These are phyloP conservation scores for Boletus rex-veris DNA, from an alignment of 768 basidiomycete species.

Conservation along the genomic window DNA sequence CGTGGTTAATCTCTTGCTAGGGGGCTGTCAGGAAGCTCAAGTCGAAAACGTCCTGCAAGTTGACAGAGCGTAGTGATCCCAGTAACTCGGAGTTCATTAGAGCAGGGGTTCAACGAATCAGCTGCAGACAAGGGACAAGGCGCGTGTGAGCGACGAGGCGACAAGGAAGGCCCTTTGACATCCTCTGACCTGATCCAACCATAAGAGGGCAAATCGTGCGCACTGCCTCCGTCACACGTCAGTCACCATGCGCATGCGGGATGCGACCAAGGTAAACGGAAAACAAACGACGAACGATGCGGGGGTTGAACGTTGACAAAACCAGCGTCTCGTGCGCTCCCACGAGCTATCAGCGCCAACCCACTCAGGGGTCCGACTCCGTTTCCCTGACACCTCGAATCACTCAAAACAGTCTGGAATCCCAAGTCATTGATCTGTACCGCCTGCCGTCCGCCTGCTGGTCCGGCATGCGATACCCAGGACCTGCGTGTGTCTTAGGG, in stretches of 20 bases:
- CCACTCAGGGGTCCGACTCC: slow-evolving; percentile 31
- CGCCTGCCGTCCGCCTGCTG: slow-evolving; percentile 32
- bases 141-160: slow-evolving; percentile 30
- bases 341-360: slow-evolving; percentile 26
- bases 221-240: slow-evolving; percentile 11
- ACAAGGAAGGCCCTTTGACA: neutral
- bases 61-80: slow-evolving; percentile 11
- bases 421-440: slow-evolving; percentile 31
- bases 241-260: slow-evolving; percentile 1
- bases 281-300: neutral
- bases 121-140: neutral
- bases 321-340: slow-evolving; percentile 18
- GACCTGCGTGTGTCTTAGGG: slow-evolving; percentile 31
- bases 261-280: neutral
- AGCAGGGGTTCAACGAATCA: slow-evolving; percentile 6
- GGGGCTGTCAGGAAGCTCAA: neutral
- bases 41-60: neutral
- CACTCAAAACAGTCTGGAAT: slow-evolving; percentile 31
- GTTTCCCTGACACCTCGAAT: slow-evolving; percentile 19
- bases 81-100: slow-evolving; percentile 18
- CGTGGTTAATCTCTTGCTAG: slow-evolving; percentile 25
- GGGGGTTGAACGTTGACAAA: neutral
- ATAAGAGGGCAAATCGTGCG: slow-evolving; percentile 5
- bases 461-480: slow-evolving; percentile 30
- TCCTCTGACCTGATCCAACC: slow-evolving; percentile 6